Evolutionary conservation across 306 rosid species (phyloP), one percentile per base, ranked within the genome.

Genomic region (Trifolium repens): DNA sequence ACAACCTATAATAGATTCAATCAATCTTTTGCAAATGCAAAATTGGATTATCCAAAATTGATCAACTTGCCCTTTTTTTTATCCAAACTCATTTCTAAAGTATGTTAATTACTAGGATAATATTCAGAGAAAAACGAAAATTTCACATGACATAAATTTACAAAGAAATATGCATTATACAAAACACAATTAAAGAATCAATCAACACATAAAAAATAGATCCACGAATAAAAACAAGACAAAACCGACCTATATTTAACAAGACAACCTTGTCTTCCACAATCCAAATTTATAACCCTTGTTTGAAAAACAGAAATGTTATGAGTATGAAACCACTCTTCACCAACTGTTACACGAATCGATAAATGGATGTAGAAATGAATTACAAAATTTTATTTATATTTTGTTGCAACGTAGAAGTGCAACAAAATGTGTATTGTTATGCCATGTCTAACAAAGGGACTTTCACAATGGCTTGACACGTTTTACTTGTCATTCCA

Each of bases 401-500:
- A 17, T 13, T 66, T 42, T 19, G 71, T 67, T 43, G 55, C 55
- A 43, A 61, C 12, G 32, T 60, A 60, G 3, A 30, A 42, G 39
- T 67, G 37, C 26, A 67, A 43, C 37, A 42, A 67, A 19, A 67
- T 40, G 32, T 65, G 52, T 50, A 40, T 39, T 39, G 3, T 9
- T 1, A 37, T 16, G 30, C 8, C 7, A 16, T 40, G 53, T 7
- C 9, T 11, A 14, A 42, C 71, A 43, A 42, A 11, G 52, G 19
- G 37, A 19, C 44, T 19, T 43, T 22, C 43, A 67, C 54, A 22
- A n/a, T 42, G 19, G 37, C 39, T 42, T 67, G 71, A 67, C 71
- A 67, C 71, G 71, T 67, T 67, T 67, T 24, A 37, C 11, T 22
- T 67, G 54, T 43, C 35, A 6, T 11, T 43, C 71, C 37, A 43